phyloP scores from a whole-genome alignment of 768 basidiomycete species.

The Phlebiopsis flavidoalba region DNA sequence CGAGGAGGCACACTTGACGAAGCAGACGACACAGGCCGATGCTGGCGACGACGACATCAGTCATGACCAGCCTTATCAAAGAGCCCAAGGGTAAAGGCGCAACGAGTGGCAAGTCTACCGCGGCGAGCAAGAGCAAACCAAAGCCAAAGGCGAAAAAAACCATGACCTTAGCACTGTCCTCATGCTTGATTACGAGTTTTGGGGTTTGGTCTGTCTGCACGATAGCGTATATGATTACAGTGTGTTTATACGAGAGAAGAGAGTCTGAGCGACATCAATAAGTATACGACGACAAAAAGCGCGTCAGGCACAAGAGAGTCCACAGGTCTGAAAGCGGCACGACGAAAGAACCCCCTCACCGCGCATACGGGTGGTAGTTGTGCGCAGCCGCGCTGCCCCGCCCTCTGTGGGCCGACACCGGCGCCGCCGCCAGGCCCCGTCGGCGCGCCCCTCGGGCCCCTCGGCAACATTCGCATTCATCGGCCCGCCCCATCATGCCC shows the following conservation, averaged over 20 bases:
- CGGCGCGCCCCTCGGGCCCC: constrained; percentile 58
- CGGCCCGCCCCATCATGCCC: constrained; percentile 15
- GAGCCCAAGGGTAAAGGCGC: constrained; percentile 33
- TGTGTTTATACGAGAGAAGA: background rate
- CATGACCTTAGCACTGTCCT: background rate
- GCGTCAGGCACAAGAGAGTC: background rate
- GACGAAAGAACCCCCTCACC: constrained; percentile 28
- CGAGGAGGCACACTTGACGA: constrained; percentile 41
- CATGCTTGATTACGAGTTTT: background rate
- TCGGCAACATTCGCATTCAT: constrained; percentile 35
- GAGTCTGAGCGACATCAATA: background rate
- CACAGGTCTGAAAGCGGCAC: background rate
- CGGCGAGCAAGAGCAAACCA: constrained; percentile 16
- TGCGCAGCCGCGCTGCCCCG: constrained; percentile 70
- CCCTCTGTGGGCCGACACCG: constrained; percentile 68
- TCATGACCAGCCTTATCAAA: constrained; percentile 59
- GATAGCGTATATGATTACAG: background rate
- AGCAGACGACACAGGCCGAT: constrained; percentile 25
- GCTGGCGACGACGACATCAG: constrained; percentile 39
- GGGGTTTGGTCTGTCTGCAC: background rate
- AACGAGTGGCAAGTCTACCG: constrained; percentile 12
- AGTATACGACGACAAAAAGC: background rate
- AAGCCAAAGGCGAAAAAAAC: constrained; percentile 4
- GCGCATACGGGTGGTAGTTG: constrained; percentile 81
- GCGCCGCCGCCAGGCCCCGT: constrained; percentile 44